Percentiles rank a stretch among this genome's conserved stretches.
phyloP scores from a whole-genome alignment of 1,139 yeast genomes.

The Hansenula sp. region DNA sequence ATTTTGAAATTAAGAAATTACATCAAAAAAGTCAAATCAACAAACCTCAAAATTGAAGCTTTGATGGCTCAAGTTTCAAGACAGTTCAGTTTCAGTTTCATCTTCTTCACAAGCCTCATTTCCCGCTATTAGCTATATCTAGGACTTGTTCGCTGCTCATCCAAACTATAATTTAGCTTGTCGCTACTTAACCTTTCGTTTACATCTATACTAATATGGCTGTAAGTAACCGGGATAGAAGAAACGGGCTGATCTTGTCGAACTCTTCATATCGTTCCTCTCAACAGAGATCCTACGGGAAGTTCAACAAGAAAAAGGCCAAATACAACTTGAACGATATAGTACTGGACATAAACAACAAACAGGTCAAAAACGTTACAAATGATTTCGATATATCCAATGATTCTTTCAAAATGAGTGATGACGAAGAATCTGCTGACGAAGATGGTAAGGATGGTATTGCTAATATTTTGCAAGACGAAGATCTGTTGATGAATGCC shows the following conservation, averaged over 20 bases:
- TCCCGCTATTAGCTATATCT: too few species aligned
- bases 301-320: slow-evolving; percentile 17
- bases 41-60: too few species aligned
- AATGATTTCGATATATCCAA: slow-evolving; percentile 19
- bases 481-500: slow-evolving; percentile 2
- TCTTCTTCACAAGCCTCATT: too few species aligned
- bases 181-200: not conserved
- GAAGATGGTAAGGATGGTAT: not conserved
- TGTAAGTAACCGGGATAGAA: slow-evolving; percentile 17
- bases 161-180: not conserved
- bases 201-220: not conserved
- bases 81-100: too few species aligned
- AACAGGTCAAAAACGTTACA: not conserved
- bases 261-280: slow-evolving; percentile 1
- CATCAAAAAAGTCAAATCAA: too few species aligned
- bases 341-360: slow-evolving; percentile 14
- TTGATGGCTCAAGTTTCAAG: too few species aligned
- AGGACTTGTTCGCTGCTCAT: too few species aligned
- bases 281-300: slow-evolving; percentile 20
- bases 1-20: too few species aligned
- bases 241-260: slow-evolving; percentile 21
- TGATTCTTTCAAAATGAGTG: slow-evolving; percentile 19
- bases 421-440: slow-evolving; percentile 9
- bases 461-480: slow-evolving; percentile 7
- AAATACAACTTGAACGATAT: slow-evolving; percentile 19